Conservation (phyloP, 371 early-diverging fungal species). For the Zancudomyces culisetae region DNA sequence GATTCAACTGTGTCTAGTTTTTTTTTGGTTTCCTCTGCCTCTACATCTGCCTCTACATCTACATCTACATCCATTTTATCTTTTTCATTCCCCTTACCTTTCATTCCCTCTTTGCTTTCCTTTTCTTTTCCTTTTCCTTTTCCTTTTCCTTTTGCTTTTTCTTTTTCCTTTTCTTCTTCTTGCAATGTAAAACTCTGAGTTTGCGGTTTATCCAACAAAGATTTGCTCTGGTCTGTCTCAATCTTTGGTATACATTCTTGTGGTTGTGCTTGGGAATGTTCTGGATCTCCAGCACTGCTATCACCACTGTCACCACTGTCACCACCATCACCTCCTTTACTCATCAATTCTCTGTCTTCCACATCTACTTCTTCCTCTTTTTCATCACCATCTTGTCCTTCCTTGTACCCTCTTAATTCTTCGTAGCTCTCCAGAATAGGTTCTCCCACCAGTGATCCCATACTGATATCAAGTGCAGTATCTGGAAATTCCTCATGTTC, state of each 20-base stretch:
- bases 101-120: not conserved
- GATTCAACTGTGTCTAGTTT: not conserved
- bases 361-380: not conserved
- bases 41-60: not conserved
- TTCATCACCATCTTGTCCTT: no score
- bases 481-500: not conserved
- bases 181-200: no score
- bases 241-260: not conserved
- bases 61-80: not conserved
- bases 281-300: not conserved
- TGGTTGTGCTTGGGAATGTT: not conserved
- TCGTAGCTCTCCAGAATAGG: not conserved
- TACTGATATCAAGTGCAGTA: not conserved
- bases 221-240: not conserved
- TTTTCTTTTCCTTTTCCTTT: not conserved
- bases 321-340: not conserved
- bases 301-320: not conserved
- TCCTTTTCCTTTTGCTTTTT: not conserved
- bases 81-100: not conserved
- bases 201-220: no score
- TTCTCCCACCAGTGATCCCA: not conserved
- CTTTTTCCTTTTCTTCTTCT: not conserved
- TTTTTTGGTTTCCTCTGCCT: not conserved
- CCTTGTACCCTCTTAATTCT: not conserved
- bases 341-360: not conserved